Percentiles rank a stretch among this genome's conserved stretches.
phyloP scores from a whole-genome alignment of 139 green algal genomes.

The Chlorella sp. region DNA sequence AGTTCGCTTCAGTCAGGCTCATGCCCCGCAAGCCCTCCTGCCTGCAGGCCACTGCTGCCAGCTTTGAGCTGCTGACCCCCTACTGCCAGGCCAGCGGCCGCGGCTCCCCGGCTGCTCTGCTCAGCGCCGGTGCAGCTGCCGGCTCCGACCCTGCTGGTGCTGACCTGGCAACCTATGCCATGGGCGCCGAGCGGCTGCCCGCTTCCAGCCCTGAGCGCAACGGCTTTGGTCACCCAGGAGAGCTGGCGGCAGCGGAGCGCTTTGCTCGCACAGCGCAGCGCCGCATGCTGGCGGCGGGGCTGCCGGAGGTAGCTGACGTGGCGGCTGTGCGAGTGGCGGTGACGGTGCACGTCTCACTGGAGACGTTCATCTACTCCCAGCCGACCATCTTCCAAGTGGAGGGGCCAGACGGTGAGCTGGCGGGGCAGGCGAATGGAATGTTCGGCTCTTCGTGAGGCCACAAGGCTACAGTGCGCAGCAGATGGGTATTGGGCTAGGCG shows the following conservation, averaged over 20 bases:
- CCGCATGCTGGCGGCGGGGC: background rate
- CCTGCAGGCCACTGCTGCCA: slow-evolving; percentile 1
- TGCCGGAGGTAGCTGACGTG: background rate
- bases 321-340: slow-evolving; percentile 7
- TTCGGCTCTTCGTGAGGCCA: too few relatives aligned
- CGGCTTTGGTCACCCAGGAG: slow-evolving; percentile 11
- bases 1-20: too few relatives aligned
- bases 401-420: background rate
- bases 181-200: slow-evolving; percentile 17
- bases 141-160: background rate
- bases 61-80: slow-evolving; percentile 19
- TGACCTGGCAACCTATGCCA: background rate
- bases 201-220: background rate
- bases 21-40: too few relatives aligned
- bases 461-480: too few relatives aligned
- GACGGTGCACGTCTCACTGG: slow-evolving; percentile 2
- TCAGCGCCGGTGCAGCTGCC: background rate
- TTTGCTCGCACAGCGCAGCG: slow-evolving; percentile 24
- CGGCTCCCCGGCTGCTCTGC: background rate
- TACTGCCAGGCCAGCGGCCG: slow-evolving; percentile 21
- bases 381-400: background rate
- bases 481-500: too few relatives aligned
- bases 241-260: slow-evolving; percentile 21
- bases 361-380: slow-evolving; percentile 35
- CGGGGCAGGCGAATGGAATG: too few relatives aligned